A percentile compares a stretch with the other conserved stretches of the same genome.
Conservation (phyloP, 352 stramenopile species). For the Globisporangium viniferum region DNA sequence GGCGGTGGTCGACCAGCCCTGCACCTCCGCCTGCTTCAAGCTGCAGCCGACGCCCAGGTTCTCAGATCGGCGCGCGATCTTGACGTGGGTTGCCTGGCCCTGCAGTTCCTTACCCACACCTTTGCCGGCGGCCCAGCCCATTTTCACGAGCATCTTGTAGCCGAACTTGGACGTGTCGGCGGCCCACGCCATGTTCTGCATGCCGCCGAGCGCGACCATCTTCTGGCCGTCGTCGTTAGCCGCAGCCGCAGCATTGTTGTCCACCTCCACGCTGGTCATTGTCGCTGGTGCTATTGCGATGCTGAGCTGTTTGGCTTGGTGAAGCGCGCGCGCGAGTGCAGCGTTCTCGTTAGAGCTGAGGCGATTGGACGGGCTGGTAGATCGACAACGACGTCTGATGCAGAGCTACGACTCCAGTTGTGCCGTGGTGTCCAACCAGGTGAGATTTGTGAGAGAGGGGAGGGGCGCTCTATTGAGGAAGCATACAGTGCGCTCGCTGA, state of each 20-base stretch:
- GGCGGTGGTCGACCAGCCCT: slow-evolving; percentile 81
- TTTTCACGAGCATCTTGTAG: slow-evolving; percentile 95
- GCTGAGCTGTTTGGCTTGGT: background rate
- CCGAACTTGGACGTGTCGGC: slow-evolving; percentile 92
- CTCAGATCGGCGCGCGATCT: slow-evolving; percentile 85
- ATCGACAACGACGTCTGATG: background rate
- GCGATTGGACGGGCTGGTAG: background rate
- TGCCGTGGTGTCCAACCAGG: background rate
- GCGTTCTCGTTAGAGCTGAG: background rate
- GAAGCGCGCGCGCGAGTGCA: background rate
- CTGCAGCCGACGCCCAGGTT: slow-evolving; percentile 91
- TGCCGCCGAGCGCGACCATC: slow-evolving; percentile 80
- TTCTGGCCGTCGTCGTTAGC: slow-evolving; percentile 16
- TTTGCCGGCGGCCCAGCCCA: slow-evolving; percentile 94
- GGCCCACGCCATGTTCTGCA: slow-evolving; percentile 88
- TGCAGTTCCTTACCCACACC: slow-evolving; percentile 93
- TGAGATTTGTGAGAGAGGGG: background rate
- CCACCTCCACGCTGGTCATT: slow-evolving; percentile 15
- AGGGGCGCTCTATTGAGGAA: background rate
- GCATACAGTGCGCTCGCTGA: background rate
- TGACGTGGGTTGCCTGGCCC: slow-evolving; percentile 83
- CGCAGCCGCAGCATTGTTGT: background rate
- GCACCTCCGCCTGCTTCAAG: slow-evolving; percentile 85
- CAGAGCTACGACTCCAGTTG: background rate
- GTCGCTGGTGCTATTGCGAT: background rate